Percentiles rank a stretch among this genome's conserved stretches.
Conservation (phyloP, 352 stramenopile genomes). For the Phytophthora nicotianae region DNA sequence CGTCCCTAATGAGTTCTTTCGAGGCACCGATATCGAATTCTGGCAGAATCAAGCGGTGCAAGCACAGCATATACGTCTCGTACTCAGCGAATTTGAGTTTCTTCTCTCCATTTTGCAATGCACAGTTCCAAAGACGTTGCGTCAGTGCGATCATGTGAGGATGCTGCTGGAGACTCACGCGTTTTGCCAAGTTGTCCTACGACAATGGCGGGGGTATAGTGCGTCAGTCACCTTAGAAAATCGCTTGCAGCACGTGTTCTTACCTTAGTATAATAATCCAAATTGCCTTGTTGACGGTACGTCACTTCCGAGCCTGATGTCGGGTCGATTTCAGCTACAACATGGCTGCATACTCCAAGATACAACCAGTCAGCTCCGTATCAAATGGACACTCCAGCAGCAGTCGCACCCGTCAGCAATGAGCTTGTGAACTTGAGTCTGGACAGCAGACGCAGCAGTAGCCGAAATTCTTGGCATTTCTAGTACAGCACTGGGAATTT, state of each 20-base stretch:
- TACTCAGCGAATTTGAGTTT: slow-evolving; percentile 56
- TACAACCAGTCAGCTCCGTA: not conserved
- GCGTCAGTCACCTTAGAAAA: slow-evolving; percentile 2
- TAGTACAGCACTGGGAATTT: slow-evolving; percentile 11
- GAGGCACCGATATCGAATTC: slow-evolving; percentile 74
- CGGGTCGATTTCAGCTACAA: slow-evolving; percentile 54
- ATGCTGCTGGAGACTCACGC: slow-evolving; percentile 59
- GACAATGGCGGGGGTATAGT: no score
- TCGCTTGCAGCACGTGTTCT: not conserved
- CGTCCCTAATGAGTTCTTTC: slow-evolving; percentile 64
- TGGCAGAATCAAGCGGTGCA: slow-evolving; percentile 79
- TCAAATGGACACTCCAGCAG: not conserved
- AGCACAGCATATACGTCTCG: slow-evolving; percentile 70
- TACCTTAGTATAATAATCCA: slow-evolving; percentile 80
- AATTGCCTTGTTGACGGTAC: slow-evolving; percentile 72
- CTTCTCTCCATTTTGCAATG: slow-evolving; percentile 37
- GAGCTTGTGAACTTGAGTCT: slow-evolving; percentile 68
- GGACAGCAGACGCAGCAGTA: slow-evolving; percentile 42
- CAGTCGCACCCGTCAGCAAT: slow-evolving; percentile 56
- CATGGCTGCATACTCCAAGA: slow-evolving; percentile 39
- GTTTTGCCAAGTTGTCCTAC: slow-evolving; percentile 74
- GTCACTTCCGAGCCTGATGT: slow-evolving; percentile 38
- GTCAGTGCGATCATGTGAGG: slow-evolving; percentile 73
- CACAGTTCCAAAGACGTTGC: slow-evolving; percentile 71
- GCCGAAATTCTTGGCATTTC: slow-evolving; percentile 47